phyloP scores from a whole-genome alignment of 148 eudicot genomes.

The Amaranthus palmeri region DNA sequence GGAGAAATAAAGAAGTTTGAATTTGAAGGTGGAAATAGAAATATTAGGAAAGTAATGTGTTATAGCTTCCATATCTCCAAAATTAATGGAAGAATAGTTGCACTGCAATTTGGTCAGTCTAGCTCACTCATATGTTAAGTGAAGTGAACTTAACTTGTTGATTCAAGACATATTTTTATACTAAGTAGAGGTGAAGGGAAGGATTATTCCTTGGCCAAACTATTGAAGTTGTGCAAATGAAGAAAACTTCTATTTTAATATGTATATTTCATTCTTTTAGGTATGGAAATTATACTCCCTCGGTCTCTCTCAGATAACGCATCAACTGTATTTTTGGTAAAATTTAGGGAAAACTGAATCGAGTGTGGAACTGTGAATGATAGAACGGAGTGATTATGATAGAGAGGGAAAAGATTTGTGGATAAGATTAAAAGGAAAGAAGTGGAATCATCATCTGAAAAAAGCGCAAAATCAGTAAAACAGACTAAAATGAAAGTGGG shows the following conservation, averaged over 20 bases:
- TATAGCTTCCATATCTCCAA: conserved; percentile 8
- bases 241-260: conserved; percentile 17
- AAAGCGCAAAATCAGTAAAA: too few relatives aligned
- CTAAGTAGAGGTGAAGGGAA: neutral
- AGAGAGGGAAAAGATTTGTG: too few relatives aligned
- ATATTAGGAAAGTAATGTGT: neutral
- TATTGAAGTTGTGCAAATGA: conserved; percentile 24
- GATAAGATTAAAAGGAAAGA: too few relatives aligned
- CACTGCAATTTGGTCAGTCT: neutral
- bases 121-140: neutral
- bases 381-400: too few relatives aligned
- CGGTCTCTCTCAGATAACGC: too few relatives aligned
- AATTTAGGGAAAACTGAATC: too few relatives aligned
- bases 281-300: too few relatives aligned
- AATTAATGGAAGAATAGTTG: neutral
- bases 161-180: neutral
- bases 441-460: too few relatives aligned
- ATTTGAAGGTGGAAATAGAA: neutral
- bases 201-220: conserved; percentile 15
- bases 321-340: too few relatives aligned
- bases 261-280: neutral
- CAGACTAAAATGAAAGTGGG: too few relatives aligned
- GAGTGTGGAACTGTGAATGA: too few relatives aligned
- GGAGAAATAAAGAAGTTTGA: neutral
- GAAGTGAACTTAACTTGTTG: neutral